Percentiles rank a stretch among this genome's conserved stretches.
phyloP scores from a whole-genome alignment of 1,139 yeast species.

The Taiozyma sp. region DNA sequence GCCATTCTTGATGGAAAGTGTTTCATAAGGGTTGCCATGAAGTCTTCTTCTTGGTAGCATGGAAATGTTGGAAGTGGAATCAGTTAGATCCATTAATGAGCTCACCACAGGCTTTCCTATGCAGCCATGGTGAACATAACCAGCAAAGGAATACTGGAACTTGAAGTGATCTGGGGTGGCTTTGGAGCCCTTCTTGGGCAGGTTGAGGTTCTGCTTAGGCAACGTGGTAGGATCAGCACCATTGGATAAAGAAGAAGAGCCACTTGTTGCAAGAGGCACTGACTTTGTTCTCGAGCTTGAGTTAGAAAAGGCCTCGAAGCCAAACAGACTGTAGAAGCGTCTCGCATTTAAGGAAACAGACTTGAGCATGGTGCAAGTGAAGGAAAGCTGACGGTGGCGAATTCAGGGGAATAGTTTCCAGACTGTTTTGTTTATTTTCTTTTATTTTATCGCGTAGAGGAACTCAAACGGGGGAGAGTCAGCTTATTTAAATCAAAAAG shows the following conservation, averaged over 20 bases:
- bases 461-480: neutral
- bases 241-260: neutral
- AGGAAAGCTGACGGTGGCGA: too few species aligned
- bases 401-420: too few species aligned
- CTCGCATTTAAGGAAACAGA: neutral
- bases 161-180: slow-evolving; percentile 34
- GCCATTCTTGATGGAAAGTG: slow-evolving; percentile 49
- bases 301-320: neutral
- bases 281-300: neutral
- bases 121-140: slow-evolving; percentile 45
- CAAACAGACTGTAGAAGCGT: neutral
- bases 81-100: slow-evolving; percentile 47
- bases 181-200: neutral
- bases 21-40: slow-evolving; percentile 48
- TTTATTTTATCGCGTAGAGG: too few species aligned
- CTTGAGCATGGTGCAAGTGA: neutral
- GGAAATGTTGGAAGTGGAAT: slow-evolving; percentile 36
- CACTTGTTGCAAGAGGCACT: neutral
- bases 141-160: slow-evolving; percentile 41
- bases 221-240: slow-evolving; percentile 1
- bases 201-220: slow-evolving; percentile 2
- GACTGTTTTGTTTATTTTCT: too few species aligned
- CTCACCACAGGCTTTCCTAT: slow-evolving; percentile 35
- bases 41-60: slow-evolving; percentile 48
- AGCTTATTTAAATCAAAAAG: neutral